A percentile compares a stretch with the other conserved stretches of the same genome.
These are phyloP conservation scores for Handroanthus guayacan DNA, from an alignment of 257 asterid species.

Conservation along the genomic window DNA sequence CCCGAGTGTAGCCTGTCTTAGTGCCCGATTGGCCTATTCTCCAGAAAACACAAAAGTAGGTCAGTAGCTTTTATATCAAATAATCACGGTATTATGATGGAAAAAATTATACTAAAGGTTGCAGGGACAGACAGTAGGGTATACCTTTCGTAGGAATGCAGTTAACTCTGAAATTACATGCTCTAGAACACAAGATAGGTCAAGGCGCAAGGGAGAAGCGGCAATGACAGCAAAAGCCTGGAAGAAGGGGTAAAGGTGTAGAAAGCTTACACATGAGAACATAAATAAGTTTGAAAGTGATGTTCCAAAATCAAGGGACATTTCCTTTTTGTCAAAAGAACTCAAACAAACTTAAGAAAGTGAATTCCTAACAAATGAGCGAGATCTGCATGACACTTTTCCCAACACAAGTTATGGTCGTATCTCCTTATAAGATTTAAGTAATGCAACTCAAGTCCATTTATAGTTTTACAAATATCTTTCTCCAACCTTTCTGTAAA, in stretches of 20 bases:
- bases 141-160: slow-evolving; percentile 91
- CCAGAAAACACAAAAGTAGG: slow-evolving; percentile 37
- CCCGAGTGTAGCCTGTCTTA: slow-evolving; percentile 96
- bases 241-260: slow-evolving; percentile 35
- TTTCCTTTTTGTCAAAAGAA: background rate
- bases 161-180: slow-evolving; percentile 94
- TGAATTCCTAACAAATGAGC: background rate
- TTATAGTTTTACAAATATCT: background rate
- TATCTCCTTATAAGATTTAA: slow-evolving; percentile 17
- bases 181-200: slow-evolving; percentile 86
- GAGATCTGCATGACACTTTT: slow-evolving; percentile 13
- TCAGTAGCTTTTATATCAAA: slow-evolving; percentile 18
- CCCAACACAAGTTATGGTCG: background rate
- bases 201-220: slow-evolving; percentile 90
- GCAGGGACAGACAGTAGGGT: slow-evolving; percentile 22
- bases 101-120: slow-evolving; percentile 17
- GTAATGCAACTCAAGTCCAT: slow-evolving; percentile 6
- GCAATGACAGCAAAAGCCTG: slow-evolving; percentile 99
- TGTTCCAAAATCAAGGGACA: slow-evolving; percentile 6
- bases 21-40: slow-evolving; percentile 90
- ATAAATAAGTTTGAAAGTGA: background rate
- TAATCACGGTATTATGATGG: slow-evolving; percentile 8
- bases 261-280: slow-evolving; percentile 10
- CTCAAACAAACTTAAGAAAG: slow-evolving; percentile 23
- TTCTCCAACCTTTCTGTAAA: background rate